Percentiles rank a stretch among this genome's conserved stretches.
Evolutionary conservation across 768 basidiomycete genomes (phyloP).

Genomic region (Amanita inopinata): DNA sequence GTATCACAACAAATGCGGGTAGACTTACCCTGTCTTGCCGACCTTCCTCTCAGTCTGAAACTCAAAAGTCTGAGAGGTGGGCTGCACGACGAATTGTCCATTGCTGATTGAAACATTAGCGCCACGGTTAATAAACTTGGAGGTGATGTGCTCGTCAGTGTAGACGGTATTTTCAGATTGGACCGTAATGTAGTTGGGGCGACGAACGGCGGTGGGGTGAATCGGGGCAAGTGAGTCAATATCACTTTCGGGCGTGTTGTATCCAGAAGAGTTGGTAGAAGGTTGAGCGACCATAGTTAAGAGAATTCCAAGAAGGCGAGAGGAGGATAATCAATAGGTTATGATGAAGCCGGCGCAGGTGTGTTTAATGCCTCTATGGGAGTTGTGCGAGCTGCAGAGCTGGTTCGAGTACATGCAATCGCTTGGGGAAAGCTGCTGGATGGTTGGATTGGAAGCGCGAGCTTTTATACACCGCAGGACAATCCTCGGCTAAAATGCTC

Average conservation of each 20-base stretch:
- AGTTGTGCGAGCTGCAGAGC: slow-evolving; percentile 83
- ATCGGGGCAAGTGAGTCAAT: slow-evolving; percentile 60
- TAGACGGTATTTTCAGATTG: slow-evolving; percentile 76
- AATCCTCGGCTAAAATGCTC: no score
- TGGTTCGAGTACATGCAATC: slow-evolving; percentile 94
- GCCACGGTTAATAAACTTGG: slow-evolving; percentile 76
- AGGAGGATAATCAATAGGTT: slow-evolving; percentile 26
- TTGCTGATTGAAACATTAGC: slow-evolving; percentile 58
- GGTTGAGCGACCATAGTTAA: slow-evolving; percentile 40
- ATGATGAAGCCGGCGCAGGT: slow-evolving; percentile 60
- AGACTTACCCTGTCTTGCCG: slow-evolving; percentile 81
- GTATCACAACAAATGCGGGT: slow-evolving; percentile 6
- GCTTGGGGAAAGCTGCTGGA: slow-evolving; percentile 22
- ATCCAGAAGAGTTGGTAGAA: slow-evolving; percentile 48
- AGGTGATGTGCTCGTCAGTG: slow-evolving; percentile 72
- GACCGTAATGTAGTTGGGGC: slow-evolving; percentile 67
- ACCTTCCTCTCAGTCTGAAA: slow-evolving; percentile 86
- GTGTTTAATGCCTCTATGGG: slow-evolving; percentile 82
- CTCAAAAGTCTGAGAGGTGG: slow-evolving; percentile 74
- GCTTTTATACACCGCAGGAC: no score
- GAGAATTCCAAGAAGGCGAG: no score
- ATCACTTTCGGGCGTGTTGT: slow-evolving; percentile 62
- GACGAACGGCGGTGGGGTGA: slow-evolving; percentile 81
- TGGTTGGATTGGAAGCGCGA: not conserved
- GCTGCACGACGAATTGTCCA: slow-evolving; percentile 72